Evolutionary conservation across 1,139 yeast genomes (phyloP).

Genomic region (Nematodospora anomalae): DNA sequence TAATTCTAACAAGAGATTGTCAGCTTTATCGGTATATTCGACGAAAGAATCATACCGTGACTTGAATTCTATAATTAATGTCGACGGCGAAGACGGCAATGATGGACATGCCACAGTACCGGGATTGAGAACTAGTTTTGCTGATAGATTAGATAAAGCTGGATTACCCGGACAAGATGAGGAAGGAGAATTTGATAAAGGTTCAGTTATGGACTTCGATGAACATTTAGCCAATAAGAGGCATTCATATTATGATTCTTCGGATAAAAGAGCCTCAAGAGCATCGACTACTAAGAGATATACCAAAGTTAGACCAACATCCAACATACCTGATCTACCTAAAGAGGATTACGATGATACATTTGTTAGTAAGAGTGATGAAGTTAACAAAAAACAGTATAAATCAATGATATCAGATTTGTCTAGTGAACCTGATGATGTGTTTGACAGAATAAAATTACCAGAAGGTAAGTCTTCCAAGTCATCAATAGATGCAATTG

Average conservation of each 20-base stretch:
- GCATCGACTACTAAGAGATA: slow-evolving; percentile 24
- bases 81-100: slow-evolving; percentile 20
- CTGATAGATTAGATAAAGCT: slow-evolving; percentile 44
- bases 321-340: slow-evolving; percentile 38
- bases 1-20: slow-evolving; percentile 62
- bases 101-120: slow-evolving; percentile 25
- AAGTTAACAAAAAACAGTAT: slow-evolving; percentile 18
- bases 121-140: slow-evolving; percentile 43
- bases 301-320: slow-evolving; percentile 29
- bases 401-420: slow-evolving; percentile 19
- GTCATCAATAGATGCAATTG: slow-evolving; percentile 17
- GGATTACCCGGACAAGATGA: slow-evolving; percentile 31
- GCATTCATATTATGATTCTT: slow-evolving; percentile 34
- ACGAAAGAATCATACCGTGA: slow-evolving; percentile 66
- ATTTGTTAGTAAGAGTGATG: slow-evolving; percentile 36
- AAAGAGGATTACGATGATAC: slow-evolving; percentile 30
- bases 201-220: slow-evolving; percentile 44
- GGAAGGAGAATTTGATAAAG: slow-evolving; percentile 33
- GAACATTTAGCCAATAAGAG: slow-evolving; percentile 44
- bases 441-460: slow-evolving; percentile 46
- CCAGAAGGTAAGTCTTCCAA: slow-evolving; percentile 31
- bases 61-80: slow-evolving; percentile 52
- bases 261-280: slow-evolving; percentile 23
- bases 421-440: slow-evolving; percentile 22
- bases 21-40: slow-evolving; percentile 68